Percentiles rank a stretch among this genome's conserved stretches.
phyloP scores from a whole-genome alignment of 2,329 filamentous ascomycete genomes.

The Chalara sp. region DNA sequence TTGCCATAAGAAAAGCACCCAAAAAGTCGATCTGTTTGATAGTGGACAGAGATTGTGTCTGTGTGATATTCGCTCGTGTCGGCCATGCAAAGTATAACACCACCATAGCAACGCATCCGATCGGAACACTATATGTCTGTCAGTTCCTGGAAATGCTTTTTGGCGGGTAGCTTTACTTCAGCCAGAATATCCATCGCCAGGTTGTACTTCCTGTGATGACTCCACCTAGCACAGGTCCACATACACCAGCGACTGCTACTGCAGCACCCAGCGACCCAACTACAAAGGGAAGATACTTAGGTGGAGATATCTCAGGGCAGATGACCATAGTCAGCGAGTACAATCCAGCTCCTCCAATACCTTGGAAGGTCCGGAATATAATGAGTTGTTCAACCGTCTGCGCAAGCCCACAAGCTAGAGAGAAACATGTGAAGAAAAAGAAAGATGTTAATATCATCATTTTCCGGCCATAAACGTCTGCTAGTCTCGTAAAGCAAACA shows the following conservation, averaged over 20 bases:
- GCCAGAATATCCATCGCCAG: constrained; percentile 11
- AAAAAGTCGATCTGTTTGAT: neutral
- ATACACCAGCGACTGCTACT: constrained; percentile 29
- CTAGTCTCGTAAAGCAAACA: neutral
- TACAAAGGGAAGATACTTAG: constrained; percentile 33
- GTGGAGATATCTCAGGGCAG: constrained; percentile 41
- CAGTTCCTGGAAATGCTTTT: neutral
- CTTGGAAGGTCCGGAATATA: constrained; percentile 23
- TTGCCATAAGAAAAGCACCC: neutral
- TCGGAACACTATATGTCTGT: neutral
- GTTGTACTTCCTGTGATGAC: constrained; percentile 23
- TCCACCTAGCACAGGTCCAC: constrained; percentile 8
- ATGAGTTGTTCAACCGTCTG: constrained; percentile 34
- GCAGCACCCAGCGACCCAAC: constrained; percentile 31
- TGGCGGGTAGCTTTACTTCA: neutral
- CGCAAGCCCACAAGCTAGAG: constrained; percentile 45
- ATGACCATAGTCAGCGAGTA: constrained; percentile 18
- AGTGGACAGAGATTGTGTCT: neutral
- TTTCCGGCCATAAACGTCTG: neutral
- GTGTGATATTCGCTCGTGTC: neutral
- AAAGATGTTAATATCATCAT: constrained; percentile 26
- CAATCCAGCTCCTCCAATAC: constrained; percentile 32
- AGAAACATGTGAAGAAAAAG: constrained; percentile 48
- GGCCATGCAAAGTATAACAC: neutral
- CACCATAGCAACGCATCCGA: neutral